Percentiles rank a stretch among this genome's conserved stretches.
These are phyloP conservation scores for Phytopythium aichiense DNA, from an alignment of 352 stramenopile species.

Conservation along the genomic window DNA sequence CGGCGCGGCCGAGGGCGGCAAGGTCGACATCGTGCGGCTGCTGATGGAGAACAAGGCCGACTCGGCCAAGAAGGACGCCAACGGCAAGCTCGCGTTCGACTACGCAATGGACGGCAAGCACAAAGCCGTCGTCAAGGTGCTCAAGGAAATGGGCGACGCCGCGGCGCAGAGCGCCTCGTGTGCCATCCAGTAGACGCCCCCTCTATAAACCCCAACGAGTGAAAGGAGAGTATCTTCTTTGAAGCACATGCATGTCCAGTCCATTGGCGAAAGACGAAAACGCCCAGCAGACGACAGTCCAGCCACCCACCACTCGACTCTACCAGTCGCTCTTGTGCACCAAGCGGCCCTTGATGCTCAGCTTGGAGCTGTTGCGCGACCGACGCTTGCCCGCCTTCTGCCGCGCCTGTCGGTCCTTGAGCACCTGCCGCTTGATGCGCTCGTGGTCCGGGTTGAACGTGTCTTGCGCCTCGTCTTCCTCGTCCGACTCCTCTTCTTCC, in stretches of 20 bases:
- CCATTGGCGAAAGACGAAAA: neutral
- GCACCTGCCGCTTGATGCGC: slow-evolving; percentile 79
- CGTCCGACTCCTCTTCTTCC: slow-evolving; percentile 23
- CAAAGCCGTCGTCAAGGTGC: slow-evolving; percentile 88
- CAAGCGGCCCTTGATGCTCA: slow-evolving; percentile 84
- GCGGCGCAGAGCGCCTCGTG: slow-evolving; percentile 81
- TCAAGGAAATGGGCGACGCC: slow-evolving; percentile 92
- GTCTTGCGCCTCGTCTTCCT: slow-evolving; percentile 33
- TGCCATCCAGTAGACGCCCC: slow-evolving; percentile 63
- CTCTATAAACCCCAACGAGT: too few relatives aligned
- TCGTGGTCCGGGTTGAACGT: slow-evolving; percentile 54
- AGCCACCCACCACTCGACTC: neutral
- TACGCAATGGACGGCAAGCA: slow-evolving; percentile 91
- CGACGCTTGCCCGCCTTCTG: slow-evolving; percentile 59
- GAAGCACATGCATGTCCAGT: neutral
- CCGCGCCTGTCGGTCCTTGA: slow-evolving; percentile 57
- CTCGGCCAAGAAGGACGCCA: slow-evolving; percentile 84
- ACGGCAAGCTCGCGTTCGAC: slow-evolving; percentile 90
- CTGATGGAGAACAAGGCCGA: slow-evolving; percentile 90
- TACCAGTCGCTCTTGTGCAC: slow-evolving; percentile 83
- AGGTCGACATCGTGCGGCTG: slow-evolving; percentile 90
- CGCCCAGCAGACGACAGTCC: too few relatives aligned
- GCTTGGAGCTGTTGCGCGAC: slow-evolving; percentile 77
- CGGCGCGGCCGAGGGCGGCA: slow-evolving; percentile 86
- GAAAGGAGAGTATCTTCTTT: neutral